Evolutionary conservation across 2,329 filamentous ascomycete genomes (phyloP).

Genomic region (Ambrosiella beaveri): DNA sequence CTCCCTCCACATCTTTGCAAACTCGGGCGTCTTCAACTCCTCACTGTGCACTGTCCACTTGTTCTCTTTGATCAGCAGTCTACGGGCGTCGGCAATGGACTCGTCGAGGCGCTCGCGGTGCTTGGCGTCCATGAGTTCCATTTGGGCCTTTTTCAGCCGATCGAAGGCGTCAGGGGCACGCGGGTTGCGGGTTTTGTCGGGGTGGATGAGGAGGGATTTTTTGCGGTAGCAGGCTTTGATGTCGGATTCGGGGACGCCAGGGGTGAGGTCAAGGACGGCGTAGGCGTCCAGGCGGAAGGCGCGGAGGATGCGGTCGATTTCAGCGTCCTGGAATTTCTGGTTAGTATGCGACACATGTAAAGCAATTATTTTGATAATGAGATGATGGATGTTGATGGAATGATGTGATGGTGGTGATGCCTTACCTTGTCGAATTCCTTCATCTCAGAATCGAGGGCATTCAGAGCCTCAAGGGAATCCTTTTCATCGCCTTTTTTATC

Average conservation of each 20-base stretch:
- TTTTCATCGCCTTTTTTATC: conserved; percentile 34
- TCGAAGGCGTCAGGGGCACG: conserved; percentile 90
- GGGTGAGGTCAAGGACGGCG: conserved; percentile 86
- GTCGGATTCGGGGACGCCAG: conserved; percentile 85
- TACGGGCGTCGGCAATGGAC: conserved; percentile 86
- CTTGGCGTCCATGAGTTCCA: conserved; percentile 85
- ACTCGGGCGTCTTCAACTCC: conserved; percentile 70
- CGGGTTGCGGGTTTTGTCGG: conserved; percentile 89
- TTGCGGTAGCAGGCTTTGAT: conserved; percentile 91
- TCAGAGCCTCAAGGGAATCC: conserved; percentile 43
- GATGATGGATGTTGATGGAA: background rate
- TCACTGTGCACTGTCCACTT: conserved; percentile 82
- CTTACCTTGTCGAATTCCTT: conserved; percentile 78
- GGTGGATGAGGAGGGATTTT: conserved; percentile 97
- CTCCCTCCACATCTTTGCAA: conserved; percentile 71
- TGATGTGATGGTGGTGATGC: background rate
- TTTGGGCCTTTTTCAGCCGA: conserved; percentile 86
- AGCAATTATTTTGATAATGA: background rate
- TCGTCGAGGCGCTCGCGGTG: conserved; percentile 75
- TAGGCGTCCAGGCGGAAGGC: conserved; percentile 72
- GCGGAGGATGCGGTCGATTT: conserved; percentile 85
- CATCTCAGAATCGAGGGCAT: conserved; percentile 64
- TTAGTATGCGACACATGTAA: conserved; percentile 5
- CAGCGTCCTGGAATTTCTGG: conserved; percentile 49
- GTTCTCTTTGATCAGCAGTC: conserved; percentile 83